Conservation (phyloP, 805 yeast genomes). For the Kregervanrija fluxuum region DNA sequence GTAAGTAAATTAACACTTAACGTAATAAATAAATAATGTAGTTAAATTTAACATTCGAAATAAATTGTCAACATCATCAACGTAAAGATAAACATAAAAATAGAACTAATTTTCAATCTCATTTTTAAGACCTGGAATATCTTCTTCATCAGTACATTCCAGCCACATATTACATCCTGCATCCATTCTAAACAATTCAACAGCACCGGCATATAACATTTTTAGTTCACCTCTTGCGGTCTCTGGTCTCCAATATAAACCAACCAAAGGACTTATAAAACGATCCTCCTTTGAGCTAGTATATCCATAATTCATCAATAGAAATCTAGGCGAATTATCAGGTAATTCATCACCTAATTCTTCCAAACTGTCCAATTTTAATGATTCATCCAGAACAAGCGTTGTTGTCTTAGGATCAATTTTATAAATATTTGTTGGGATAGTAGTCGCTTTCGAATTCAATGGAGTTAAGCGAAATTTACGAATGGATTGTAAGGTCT, state of each 20-base stretch:
- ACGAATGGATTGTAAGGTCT: slow-evolving; percentile 50
- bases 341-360: slow-evolving; percentile 73
- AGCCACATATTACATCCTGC: slow-evolving; percentile 67
- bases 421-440: slow-evolving; percentile 56
- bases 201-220: slow-evolving; percentile 89
- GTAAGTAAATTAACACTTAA: too few species aligned
- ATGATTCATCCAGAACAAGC: slow-evolving; percentile 37
- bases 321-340: slow-evolving; percentile 70
- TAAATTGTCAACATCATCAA: too few species aligned
- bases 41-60: too few species aligned
- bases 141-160: slow-evolving; percentile 63
- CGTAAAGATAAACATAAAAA: neutral
- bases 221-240: slow-evolving; percentile 75
- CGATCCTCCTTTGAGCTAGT: slow-evolving; percentile 47
- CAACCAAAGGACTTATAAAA: slow-evolving; percentile 61
- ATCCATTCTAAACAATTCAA: slow-evolving; percentile 68
- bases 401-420: slow-evolving; percentile 53
- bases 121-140: slow-evolving; percentile 51
- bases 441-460: slow-evolving; percentile 53
- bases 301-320: slow-evolving; percentile 71
- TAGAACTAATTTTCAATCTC: slow-evolving; percentile 16
- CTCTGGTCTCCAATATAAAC: slow-evolving; percentile 84
- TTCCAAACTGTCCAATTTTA: slow-evolving; percentile 43
- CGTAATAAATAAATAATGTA: too few species aligned
- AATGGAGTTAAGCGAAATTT: slow-evolving; percentile 57